A percentile compares a stretch with the other conserved stretches of the same genome.
Conservation (phyloP, 768 basidiomycete genomes). For the Phallus indusiatus region DNA sequence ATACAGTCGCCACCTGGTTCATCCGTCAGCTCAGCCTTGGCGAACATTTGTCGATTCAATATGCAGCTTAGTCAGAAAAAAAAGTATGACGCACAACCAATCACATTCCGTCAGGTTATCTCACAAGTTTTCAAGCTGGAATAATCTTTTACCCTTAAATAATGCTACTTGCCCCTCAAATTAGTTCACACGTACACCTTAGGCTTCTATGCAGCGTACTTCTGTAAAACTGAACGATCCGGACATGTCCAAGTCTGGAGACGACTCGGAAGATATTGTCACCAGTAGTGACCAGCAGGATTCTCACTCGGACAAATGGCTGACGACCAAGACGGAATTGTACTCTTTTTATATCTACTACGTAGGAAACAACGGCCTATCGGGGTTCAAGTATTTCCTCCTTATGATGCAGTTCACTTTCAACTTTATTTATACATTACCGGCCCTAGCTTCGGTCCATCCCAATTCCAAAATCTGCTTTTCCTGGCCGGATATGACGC, state of each 20-base stretch:
- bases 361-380: slow-evolving; percentile 57
- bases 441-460: slow-evolving; percentile 55
- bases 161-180: background rate
- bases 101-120: too few species aligned
- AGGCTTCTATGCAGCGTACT: background rate
- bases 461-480: slow-evolving; percentile 66
- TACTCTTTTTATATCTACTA: slow-evolving; percentile 58
- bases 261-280: background rate
- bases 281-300: background rate
- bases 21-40: too few species aligned
- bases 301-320: slow-evolving; percentile 7
- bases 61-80: too few species aligned
- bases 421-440: background rate
- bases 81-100: too few species aligned
- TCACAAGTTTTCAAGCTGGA: too few species aligned
- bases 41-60: too few species aligned
- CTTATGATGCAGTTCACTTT: background rate
- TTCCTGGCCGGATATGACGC: slow-evolving; percentile 69
- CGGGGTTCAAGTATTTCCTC: slow-evolving; percentile 25
- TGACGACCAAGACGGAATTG: slow-evolving; percentile 23
- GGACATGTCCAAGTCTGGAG: background rate
- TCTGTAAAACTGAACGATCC: background rate
- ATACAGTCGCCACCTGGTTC: too few species aligned
- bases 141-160: background rate
- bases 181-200: background rate